Base-by-base conservation (phyloP, 2,329 filamentous ascomycete genomes). In the Microsporum ferrugineum region DNA sequence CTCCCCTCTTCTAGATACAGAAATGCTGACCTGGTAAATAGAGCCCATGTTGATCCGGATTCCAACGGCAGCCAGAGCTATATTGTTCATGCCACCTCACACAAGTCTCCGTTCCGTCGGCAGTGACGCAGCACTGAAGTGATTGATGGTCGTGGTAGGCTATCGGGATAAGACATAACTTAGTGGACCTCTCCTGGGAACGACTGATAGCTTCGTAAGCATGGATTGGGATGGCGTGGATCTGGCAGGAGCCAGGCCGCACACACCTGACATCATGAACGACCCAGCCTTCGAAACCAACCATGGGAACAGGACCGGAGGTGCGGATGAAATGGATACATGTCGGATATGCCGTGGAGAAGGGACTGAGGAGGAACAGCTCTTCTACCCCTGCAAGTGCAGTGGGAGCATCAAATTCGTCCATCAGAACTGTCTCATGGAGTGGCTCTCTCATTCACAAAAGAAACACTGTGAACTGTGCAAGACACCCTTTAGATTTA, bases 381-480 rank as follows among this genome's bases (percentile, higher is more conserved):
- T 99, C 43, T 99, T 96, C 78, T 94, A 95, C 71, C 94, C 94
- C 4, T 99, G 94, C 85, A 96, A 96, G 79, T 99, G 94, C 78
- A 96, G 90, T 71, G 94, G 94, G 61, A 97, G 92, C 76, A 99
- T 99, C 78, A 96, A 96, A 78, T 96, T 88, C 70, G 94, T 99
- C 64, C 94, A 99, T 73, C 94, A 99, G 75, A 89, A 95, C 72
- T 99, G 94, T 73, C 78, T 99, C 75, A 96, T 99, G 88, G 91
- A 97, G 76, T 99, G 94, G 94, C 81, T 99, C 27, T 92, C 91
- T 57, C 95, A 99, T 75, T 97, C 94, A 1, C 91, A 99, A 73
- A 99, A 99, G 83, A 97, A 97, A 75, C 89, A 99, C 79, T 99
- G 95, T 80, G 94, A 99, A 78, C 85, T 99, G 39, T 99, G 94